These are phyloP conservation scores for Prillingera fragicola DNA, from an alignment of 1,284 basidiomycete species.

Conservation along the genomic window DNA sequence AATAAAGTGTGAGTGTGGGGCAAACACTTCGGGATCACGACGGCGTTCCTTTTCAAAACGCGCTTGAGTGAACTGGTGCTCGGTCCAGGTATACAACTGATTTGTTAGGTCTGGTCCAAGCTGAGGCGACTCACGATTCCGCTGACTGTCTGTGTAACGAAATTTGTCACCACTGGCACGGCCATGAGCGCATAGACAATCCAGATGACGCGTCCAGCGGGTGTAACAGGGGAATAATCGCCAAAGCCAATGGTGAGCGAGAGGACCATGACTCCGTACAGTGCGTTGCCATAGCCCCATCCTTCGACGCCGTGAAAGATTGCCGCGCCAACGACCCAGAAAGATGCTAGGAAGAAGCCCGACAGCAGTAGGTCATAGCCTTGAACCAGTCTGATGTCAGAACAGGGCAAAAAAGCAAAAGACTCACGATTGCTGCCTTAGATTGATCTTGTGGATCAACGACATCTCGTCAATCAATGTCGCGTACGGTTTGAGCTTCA, in stretches of 20 bases:
- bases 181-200: constrained; percentile 49
- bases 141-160: constrained; percentile 49
- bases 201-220: constrained; percentile 44
- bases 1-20: constrained; percentile 42
- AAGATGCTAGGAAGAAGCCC: constrained; percentile 34
- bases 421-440: constrained; percentile 40
- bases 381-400: constrained; percentile 36
- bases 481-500: constrained; percentile 27
- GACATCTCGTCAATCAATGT: constrained; percentile 45
- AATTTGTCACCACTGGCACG: constrained; percentile 50
- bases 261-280: constrained; percentile 39
- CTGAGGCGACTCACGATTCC: constrained; percentile 42
- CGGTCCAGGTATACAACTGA: constrained; percentile 16
- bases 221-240: constrained; percentile 36
- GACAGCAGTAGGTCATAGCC: constrained; percentile 44
- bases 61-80: constrained; percentile 11
- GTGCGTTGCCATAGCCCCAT: constrained; percentile 42
- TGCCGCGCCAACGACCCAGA: constrained; percentile 46
- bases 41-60: constrained; percentile 14
- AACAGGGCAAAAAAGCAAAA: neutral
- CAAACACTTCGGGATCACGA: constrained; percentile 33
- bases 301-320: constrained; percentile 42
- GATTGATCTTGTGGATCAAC: constrained; percentile 42
- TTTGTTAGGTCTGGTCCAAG: neutral
- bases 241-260: constrained; percentile 47